A percentile compares a stretch with the other conserved stretches of the same genome.
These are phyloP conservation scores for Aspergillus cavernicola DNA, from an alignment of 495 filamentous ascomycete species.

Conservation along the genomic window DNA sequence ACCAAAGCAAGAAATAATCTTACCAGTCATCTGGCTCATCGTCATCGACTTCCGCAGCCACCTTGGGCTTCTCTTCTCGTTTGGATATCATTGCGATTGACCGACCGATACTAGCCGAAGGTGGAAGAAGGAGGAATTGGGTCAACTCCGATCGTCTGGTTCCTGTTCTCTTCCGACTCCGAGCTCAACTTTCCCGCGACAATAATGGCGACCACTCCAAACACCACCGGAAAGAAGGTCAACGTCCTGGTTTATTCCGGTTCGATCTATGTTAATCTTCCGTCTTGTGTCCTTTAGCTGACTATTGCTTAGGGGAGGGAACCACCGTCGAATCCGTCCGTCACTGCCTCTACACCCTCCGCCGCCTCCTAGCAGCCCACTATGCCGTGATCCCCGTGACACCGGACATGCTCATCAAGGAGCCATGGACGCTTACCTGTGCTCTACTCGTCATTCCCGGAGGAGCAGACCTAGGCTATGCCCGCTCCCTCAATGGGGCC, in stretches of 20 bases:
- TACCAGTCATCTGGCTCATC: conserved; percentile 97
- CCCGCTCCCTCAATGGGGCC: conserved; percentile 77
- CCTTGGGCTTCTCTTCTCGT: conserved; percentile 32
- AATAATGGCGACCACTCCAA: conserved; percentile 34
- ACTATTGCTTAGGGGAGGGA: conserved; percentile 63
- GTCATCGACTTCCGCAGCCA: conserved; percentile 53
- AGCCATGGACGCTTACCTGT: conserved; percentile 87
- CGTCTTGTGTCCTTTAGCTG: background rate
- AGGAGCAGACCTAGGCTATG: conserved; percentile 92
- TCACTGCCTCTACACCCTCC: conserved; percentile 83
- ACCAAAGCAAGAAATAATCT: conserved; percentile 16
- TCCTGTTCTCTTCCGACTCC: background rate
- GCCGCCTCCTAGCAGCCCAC: conserved; percentile 83
- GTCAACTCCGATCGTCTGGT: conserved; percentile 7
- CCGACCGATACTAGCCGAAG: conserved; percentile 1
- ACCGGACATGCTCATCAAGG: conserved; percentile 74
- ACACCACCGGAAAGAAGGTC: conserved; percentile 61
- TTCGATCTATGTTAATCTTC: conserved; percentile 28
- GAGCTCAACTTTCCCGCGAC: conserved; percentile 19
- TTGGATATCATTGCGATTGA: conserved; percentile 34
- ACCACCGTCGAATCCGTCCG: conserved; percentile 83
- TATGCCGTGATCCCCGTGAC: conserved; percentile 89
- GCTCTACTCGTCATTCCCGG: conserved; percentile 89
- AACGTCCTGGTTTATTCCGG: conserved; percentile 88
- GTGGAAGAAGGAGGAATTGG: background rate